Evolutionary conservation across 192 early-diverging fungal genomes (phyloP), one percentile per base, ranked within the genome.

Genomic region (Chytriomyces confervae): DNA sequence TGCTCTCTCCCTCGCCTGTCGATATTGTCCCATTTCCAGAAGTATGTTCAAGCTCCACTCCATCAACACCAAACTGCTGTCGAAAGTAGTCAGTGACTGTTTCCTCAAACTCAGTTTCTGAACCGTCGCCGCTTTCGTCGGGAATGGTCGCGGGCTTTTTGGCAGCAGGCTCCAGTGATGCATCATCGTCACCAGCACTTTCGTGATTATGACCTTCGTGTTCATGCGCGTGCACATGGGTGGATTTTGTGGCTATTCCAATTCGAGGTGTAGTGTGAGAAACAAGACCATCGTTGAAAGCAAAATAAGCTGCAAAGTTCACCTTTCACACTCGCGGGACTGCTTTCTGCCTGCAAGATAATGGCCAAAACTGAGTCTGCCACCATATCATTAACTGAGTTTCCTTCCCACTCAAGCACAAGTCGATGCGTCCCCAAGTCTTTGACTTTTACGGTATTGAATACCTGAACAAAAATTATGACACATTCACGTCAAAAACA

Each of bases 361-460:
- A 97, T 87, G 0, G 94, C 94, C 18, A 97, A 76, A 6, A 97
- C 91, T 50, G 97, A 94, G 73, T 99, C 97, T 6, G 96, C 97
- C 1, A 98, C 90, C 92, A 97, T 95, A 81, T 99, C 97, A 73
- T 95, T 97, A 79, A 96, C 89, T 36, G 91, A 83, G 80, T 95
- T 92, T 62, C 96, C 92, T 46, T 92, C 88, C 97, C 97, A 99
- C 80, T 96, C 96, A 24, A 99, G 80, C 60, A 91, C 85, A 4
- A 96, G 83, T 75, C 89, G 87, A 72, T 91, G 47, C 13, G 43
- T 84, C 23, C 85, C 82, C 78, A 88, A 66, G 63, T 86, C 80
- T 23, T 86, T 93, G 47, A 98, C 90, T 69, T 91, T 91, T 7
- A 98, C 90, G 0, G 90, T 86, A 66, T 94, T 92, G 76, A 94